Evolutionary conservation across 2,329 filamentous ascomycete species (phyloP), one percentile per base, ranked within the genome.

Genomic region (Didymella pinodella): DNA sequence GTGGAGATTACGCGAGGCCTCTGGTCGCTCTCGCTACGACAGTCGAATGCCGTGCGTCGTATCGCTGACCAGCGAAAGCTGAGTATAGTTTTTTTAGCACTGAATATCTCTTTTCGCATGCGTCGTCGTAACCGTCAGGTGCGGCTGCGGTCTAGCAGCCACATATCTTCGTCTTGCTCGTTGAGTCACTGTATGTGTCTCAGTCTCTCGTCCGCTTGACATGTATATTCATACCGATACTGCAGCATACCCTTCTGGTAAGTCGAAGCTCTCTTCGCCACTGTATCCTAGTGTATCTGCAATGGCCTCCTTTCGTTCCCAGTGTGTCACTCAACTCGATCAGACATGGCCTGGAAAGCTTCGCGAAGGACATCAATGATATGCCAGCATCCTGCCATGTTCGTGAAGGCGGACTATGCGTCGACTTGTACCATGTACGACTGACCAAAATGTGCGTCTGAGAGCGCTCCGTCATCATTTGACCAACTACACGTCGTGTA

Each of bases 1-100:
- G 25, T 43, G 40, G 41, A 43, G 28, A 18, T 43, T 28, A 47
- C 45, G 31, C 34, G 32, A 54, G 45, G 28, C 40, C 38, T 40
- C 16, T 40, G 36, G 20, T 38, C 20, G 3, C 31, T 26, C 4
- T 22, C 3, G 22, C 28, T 18, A 41, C 7, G 31, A 22, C 16
- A 31, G 14, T 28, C 18, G 34, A 10, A 12, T 25, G 14, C 11
- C 41, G 25, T 22, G 11, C 32, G 20, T 45, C 31, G 48, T 45
- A 26, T 45, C 45, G 55, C 31, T 48, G 44, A 46, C 20, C 11
- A 44, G 41, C 18, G 10, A 22, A 36, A 20, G 25, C 16, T 8
- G 28, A 16, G 45, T 38, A 44, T 16, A 31, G 14, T 31, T 3
- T 43, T 18, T 46, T n/a, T 26, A 4, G 31, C 28, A 20, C 41